Percentiles rank a stretch among this genome's conserved stretches.
Evolutionary conservation across 495 filamentous ascomycete species (phyloP).

Genomic region (Monascus purpureus): DNA sequence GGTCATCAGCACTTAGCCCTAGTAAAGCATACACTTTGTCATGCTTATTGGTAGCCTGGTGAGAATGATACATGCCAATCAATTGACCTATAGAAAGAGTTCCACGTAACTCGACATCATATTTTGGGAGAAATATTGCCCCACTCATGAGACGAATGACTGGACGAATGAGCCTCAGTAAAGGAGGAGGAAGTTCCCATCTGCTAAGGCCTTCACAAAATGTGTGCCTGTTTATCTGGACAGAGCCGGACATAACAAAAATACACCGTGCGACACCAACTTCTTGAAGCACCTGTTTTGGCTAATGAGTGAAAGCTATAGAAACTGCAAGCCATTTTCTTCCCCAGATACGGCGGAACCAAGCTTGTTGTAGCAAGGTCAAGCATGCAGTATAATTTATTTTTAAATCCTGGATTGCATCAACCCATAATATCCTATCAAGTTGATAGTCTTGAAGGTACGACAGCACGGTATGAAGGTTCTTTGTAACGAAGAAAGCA

Average conservation of each 20-base stretch:
- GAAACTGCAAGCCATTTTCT: conserved; percentile 1
- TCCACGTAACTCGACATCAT: conserved; percentile 3
- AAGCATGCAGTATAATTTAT: conserved; percentile 5
- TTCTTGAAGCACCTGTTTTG: conserved; percentile 18
- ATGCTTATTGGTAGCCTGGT: conserved; percentile 12
- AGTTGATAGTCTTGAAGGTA: conserved; percentile 6
- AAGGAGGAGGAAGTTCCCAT: not conserved
- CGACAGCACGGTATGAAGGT: conserved; percentile 9
- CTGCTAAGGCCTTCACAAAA: conserved; percentile 4
- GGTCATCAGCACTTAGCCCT: conserved; percentile 14
- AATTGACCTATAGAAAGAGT: conserved; percentile 14
- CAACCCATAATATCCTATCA: conserved; percentile 16
- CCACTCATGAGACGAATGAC: conserved; percentile 13
- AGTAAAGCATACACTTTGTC: conserved; percentile 26
- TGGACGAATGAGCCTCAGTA: conserved; percentile 3
- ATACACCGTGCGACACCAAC: conserved; percentile 13
- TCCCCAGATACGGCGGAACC: conserved; percentile 21
- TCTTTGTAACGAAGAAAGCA: conserved; percentile 5
- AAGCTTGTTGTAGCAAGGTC: conserved; percentile 8
- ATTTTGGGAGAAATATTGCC: conserved; percentile 11
- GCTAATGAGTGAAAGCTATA: not conserved
- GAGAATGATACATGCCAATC: conserved; percentile 19
- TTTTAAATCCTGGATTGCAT: conserved; percentile 12
- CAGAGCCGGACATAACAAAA: conserved; percentile 13
- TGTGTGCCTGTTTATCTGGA: conserved; percentile 11